Evolutionary conservation across 768 basidiomycete species (phyloP), one percentile per base, ranked within the genome.

Genomic region (Hericium coralloides): DNA sequence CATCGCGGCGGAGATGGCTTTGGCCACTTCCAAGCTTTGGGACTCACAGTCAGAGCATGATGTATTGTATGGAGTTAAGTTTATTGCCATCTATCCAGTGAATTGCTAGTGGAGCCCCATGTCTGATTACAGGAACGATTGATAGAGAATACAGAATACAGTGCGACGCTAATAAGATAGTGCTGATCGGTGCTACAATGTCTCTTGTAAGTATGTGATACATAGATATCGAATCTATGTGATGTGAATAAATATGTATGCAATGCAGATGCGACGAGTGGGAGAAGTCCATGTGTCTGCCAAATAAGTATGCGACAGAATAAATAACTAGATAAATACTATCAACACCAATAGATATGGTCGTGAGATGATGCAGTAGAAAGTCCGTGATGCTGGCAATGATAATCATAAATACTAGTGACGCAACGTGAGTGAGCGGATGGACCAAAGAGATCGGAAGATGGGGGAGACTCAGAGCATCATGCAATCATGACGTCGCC

Each of bases 271-370:
- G 43, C 43, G 43, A 45, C 7, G 43, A 8, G 31, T 8, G 25
- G 25, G 31, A 45, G 43, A n/a, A 20, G 43, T n/a, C 43, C 17
- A 45, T 45, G 49, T 15, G 49, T 23, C 43, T 17, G 25, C 49
- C 49, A 55, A 15, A 51, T 55, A 58, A 38, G 47, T 49, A 38
- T 8, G 52, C 43, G 43, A 45, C 20, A 45, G 49, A 52, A 52
- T 52, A 52, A 38, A 52, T 52, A 52, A 20, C 14, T 17, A 20
- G 22, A 52, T 52, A 52, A 52, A 52, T 52, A 52, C 15, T 12
- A 15, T 25, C 25, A 52, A 38, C 37, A 36, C 9, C 52, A 52
- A 38, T n/a, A 38, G 36, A 38, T 37, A n/a, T 41, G 31, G 43
- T 45, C 43, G 43, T 45, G 43, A 45, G 43, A 20, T 36, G 25